Base-by-base conservation (phyloP, 2,329 filamentous ascomycete genomes). In the Cryphonectria parasitica region DNA sequence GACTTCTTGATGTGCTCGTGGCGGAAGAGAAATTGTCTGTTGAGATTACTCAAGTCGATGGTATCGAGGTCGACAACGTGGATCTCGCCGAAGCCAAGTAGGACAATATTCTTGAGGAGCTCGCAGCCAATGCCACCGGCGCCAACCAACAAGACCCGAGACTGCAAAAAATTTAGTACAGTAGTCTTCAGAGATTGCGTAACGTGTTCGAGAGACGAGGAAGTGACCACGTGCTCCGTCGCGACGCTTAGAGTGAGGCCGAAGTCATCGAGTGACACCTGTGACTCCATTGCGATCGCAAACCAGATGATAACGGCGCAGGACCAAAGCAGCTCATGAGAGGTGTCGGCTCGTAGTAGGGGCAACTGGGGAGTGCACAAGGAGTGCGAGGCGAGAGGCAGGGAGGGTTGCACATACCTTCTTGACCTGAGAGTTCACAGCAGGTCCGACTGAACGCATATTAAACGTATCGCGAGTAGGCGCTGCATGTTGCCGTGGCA, bases 61-160 rank as follows among this genome's bases (percentile, higher is more conserved):
- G 96, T 99, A 80, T 99, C 96, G 72, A 99, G 92, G 81, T 99
- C 96, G 75, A 99, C 94, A 62, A 98, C 91, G 80, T 97, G 93
- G 66, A 98, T 90, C 82, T 97, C 92, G 74, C 94, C 94, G 76
- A 97, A 99, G 75, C 95, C 95, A 60, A 91, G 92, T 64, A 97
- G 90, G 61, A 95, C 94, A 70, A 99, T 90, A 81, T 98, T 97
- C 86, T 99, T 99, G 74, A 99, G 89, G 10, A 99, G 87, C 83
- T 99, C 96, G 83, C 96, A 99, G 76, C 96, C 96, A 78, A 99
- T 99, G 73, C 96, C 96, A 73, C 96, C 96, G 69, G 96, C 96
- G 77, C 96, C 96, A 70, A 99, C 95, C 86, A 99, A 94, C 71
- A 99, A 87, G 67, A 98, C 91, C 74, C 91, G 92, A 73, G 94